Percentiles rank a stretch among this genome's conserved stretches.
Conservation (phyloP, 345 rosid genomes). For the Cardiospermum halicacabum region DNA sequence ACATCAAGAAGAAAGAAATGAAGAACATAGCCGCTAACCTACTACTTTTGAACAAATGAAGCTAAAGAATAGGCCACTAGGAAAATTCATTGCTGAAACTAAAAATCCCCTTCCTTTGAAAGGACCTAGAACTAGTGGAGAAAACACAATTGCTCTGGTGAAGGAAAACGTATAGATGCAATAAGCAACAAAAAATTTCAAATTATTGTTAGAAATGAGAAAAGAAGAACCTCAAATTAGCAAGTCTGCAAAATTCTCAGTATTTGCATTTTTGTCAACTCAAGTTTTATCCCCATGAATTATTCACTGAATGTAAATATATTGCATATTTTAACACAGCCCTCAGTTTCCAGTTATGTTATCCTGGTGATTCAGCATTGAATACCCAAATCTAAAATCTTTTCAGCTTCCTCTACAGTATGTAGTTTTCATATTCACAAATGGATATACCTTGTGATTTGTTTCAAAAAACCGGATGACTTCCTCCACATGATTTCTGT, state of each 20-base stretch:
- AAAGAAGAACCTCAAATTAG: too few relatives aligned
- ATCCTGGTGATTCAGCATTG: background rate
- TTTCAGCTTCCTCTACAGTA: slow-evolving; percentile 1
- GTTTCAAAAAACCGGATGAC: slow-evolving; percentile 88
- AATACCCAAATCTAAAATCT: background rate
- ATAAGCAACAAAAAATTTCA: background rate
- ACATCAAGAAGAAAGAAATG: background rate
- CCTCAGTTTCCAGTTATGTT: background rate
- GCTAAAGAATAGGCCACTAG: background rate
- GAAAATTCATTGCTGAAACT: background rate
- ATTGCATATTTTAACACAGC: background rate
- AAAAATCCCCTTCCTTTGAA: background rate
- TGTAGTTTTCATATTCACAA: background rate
- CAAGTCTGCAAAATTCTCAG: background rate
- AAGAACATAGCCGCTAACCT: background rate
- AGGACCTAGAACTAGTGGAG: slow-evolving; percentile 5
- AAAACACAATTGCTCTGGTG: background rate
- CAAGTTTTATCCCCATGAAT: background rate
- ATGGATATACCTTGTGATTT: slow-evolving; percentile 62
- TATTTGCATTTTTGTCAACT: background rate
- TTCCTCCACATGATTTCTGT: slow-evolving; percentile 94
- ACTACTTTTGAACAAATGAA: background rate
- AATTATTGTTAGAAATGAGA: background rate
- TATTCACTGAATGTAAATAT: background rate
- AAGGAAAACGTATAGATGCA: background rate